Conservation (phyloP, 2,329 filamentous ascomycete species). For the Fonsecaea pedrosoi region DNA sequence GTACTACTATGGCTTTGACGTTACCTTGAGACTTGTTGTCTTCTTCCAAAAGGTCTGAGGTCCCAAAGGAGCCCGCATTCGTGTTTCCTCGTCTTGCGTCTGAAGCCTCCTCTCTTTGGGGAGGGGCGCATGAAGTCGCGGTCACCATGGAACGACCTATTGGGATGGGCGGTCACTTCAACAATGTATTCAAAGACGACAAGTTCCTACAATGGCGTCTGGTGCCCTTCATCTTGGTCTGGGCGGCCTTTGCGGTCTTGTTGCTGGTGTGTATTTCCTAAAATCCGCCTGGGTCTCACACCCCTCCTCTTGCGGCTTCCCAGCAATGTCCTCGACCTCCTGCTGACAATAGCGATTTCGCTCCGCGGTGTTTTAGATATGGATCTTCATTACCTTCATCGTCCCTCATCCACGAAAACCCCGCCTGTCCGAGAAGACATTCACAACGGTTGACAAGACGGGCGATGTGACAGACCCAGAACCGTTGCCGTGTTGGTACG, state of each 20-base stretch:
- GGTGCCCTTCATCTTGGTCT: slow-evolving; percentile 39
- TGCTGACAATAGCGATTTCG: slow-evolving; percentile 9
- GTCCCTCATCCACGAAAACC: slow-evolving; percentile 80
- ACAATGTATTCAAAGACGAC: slow-evolving; percentile 27
- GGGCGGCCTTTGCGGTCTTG: slow-evolving; percentile 33
- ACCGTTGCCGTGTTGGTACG: slow-evolving; percentile 83
- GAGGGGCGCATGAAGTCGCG: background rate
- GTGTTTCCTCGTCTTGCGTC: background rate
- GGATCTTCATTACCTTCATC: slow-evolving; percentile 72
- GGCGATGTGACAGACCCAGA: slow-evolving; percentile 63
- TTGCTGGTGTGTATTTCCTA: slow-evolving; percentile 34
- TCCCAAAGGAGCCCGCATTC: background rate
- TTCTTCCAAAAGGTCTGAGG: background rate
- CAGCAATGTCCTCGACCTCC: background rate
- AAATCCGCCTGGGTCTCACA: too few species aligned
- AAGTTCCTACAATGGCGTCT: slow-evolving; percentile 33
- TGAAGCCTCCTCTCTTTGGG: background rate
- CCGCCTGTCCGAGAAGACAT: slow-evolving; percentile 80
- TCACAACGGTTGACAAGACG: slow-evolving; percentile 74
- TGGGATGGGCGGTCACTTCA: slow-evolving; percentile 38
- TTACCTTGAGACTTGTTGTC: background rate
- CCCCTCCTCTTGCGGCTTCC: background rate
- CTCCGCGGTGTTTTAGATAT: slow-evolving; percentile 58
- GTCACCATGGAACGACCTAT: slow-evolving; percentile 18
- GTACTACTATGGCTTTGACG: slow-evolving; percentile 15